Conservation (phyloP, 1,284 basidiomycete genomes). For the Microbotryum scabiosae region DNA sequence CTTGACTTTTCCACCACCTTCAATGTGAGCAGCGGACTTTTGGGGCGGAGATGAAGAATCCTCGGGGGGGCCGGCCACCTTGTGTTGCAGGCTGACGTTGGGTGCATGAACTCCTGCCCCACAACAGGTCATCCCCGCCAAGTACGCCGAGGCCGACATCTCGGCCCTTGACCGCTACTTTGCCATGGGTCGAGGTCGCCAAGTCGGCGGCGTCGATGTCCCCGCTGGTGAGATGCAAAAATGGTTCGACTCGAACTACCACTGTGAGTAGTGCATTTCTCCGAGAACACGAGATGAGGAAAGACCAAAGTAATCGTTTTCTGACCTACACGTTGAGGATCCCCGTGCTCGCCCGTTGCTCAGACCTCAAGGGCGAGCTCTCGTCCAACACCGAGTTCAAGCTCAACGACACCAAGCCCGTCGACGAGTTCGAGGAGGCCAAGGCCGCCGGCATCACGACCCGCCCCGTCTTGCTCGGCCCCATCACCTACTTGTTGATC, state of each 20-base stretch:
- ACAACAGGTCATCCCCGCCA: conserved; percentile 65
- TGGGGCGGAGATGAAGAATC: background rate
- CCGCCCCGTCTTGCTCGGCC: conserved; percentile 92
- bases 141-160: conserved; percentile 80
- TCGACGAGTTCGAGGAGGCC: conserved; percentile 93
- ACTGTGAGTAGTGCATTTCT: conserved; percentile 93
- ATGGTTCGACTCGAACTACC: conserved; percentile 99
- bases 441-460: conserved; percentile 81
- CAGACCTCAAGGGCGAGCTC: conserved; percentile 87
- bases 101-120: too few species aligned
- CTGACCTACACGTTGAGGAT: background rate
- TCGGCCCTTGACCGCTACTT: conserved; percentile 93
- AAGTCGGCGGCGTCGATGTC: conserved; percentile 73
- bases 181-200: conserved; percentile 97
- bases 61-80: too few species aligned
- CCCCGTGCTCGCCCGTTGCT: background rate
- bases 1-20: conserved; percentile 95
- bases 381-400: conserved; percentile 88
- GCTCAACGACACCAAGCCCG: conserved; percentile 77
- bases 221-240: conserved; percentile 32
- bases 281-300: too few species aligned
- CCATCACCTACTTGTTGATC: conserved; percentile 89
- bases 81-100: too few species aligned
- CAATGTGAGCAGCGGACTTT: conserved; percentile 50
- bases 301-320: too few species aligned